phyloP scores from a whole-genome alignment of 2,329 filamentous ascomycete species.

The Didymellaceae sp. region DNA sequence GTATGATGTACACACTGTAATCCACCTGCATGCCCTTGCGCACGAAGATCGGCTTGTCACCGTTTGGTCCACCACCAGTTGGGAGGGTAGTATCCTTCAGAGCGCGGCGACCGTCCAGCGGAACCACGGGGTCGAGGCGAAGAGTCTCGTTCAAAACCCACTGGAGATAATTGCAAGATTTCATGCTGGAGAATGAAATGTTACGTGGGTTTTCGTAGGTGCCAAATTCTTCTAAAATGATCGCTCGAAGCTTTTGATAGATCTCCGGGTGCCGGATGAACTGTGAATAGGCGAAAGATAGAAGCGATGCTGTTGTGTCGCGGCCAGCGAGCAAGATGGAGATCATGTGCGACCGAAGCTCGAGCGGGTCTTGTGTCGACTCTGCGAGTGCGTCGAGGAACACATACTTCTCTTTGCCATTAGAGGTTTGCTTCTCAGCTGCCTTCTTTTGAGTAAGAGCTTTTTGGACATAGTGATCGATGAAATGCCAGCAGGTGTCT shows the following conservation, averaged over 20 bases:
- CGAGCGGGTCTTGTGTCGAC: constrained; percentile 70
- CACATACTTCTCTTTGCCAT: constrained; percentile 62
- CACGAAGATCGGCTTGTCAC: constrained; percentile 42
- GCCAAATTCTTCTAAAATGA: constrained; percentile 51
- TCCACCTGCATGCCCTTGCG: constrained; percentile 36
- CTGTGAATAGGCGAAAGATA: constrained; percentile 72
- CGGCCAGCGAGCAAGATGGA: constrained; percentile 82
- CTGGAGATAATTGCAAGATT: constrained; percentile 42
- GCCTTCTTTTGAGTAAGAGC: constrained; percentile 29
- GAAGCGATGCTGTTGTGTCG: constrained; percentile 82
- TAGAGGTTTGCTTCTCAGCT: constrained; percentile 15
- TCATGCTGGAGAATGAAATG: constrained; percentile 51
- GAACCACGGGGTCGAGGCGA: constrained; percentile 45
- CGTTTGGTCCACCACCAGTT: constrained; percentile 44
- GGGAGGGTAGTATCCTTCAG: constrained; percentile 45
- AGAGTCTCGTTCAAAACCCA: constrained; percentile 44
- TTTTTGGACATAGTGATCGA: constrained; percentile 35
- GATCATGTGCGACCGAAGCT: constrained; percentile 83
- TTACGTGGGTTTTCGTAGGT: constrained; percentile 46
- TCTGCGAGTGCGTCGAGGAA: constrained; percentile 83
- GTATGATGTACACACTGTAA: constrained; percentile 43
- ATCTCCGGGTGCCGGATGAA: constrained; percentile 48
- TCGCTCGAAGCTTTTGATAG: constrained; percentile 44
- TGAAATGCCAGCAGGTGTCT: constrained; percentile 34
- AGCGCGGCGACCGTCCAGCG: constrained; percentile 39